Percentiles rank a stretch among this genome's conserved stretches.
These are phyloP conservation scores for Alternaria metachromatica DNA, from an alignment of 2,329 filamentous ascomycete genomes.

Conservation along the genomic window DNA sequence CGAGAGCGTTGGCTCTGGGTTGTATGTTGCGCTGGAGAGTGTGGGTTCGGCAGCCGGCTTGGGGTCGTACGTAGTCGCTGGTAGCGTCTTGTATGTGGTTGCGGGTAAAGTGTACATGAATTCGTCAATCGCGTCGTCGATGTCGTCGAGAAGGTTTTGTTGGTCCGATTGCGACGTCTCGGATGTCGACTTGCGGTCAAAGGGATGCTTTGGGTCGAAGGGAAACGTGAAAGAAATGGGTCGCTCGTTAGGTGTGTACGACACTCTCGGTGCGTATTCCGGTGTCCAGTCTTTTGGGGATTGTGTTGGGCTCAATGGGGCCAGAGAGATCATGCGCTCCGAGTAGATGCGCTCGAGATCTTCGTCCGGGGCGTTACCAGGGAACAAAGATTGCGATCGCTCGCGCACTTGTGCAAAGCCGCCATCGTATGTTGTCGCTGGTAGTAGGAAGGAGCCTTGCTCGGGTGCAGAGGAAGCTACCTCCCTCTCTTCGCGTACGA, in stretches of 20 bases:
- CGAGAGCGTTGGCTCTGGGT: slow-evolving; percentile 1
- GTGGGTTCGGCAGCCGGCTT: background rate
- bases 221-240: slow-evolving; percentile 25
- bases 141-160: slow-evolving; percentile 28
- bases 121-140: slow-evolving; percentile 36
- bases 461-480: slow-evolving; percentile 20
- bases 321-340: slow-evolving; percentile 8
- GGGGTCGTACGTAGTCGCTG: slow-evolving; percentile 22
- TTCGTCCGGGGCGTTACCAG: slow-evolving; percentile 1
- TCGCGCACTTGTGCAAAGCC: slow-evolving; percentile 13
- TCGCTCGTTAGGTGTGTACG: slow-evolving; percentile 20
- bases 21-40: slow-evolving; percentile 16
- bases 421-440: slow-evolving; percentile 31
- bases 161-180: slow-evolving; percentile 13
- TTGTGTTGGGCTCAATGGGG: slow-evolving; percentile 9
- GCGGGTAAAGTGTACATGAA: slow-evolving; percentile 26
- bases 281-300: slow-evolving; percentile 2
- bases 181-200: slow-evolving; percentile 20
- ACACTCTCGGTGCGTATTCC: slow-evolving; percentile 7
- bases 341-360: slow-evolving; percentile 1
- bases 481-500: slow-evolving; percentile 15
- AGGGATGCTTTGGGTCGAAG: slow-evolving; percentile 19
- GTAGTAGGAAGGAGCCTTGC: slow-evolving; percentile 23
- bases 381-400: slow-evolving; percentile 21
- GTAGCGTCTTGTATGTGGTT: slow-evolving; percentile 18